Evolutionary conservation across 306 rosid genomes (phyloP).

Genomic region (Fragaria iinumae): DNA sequence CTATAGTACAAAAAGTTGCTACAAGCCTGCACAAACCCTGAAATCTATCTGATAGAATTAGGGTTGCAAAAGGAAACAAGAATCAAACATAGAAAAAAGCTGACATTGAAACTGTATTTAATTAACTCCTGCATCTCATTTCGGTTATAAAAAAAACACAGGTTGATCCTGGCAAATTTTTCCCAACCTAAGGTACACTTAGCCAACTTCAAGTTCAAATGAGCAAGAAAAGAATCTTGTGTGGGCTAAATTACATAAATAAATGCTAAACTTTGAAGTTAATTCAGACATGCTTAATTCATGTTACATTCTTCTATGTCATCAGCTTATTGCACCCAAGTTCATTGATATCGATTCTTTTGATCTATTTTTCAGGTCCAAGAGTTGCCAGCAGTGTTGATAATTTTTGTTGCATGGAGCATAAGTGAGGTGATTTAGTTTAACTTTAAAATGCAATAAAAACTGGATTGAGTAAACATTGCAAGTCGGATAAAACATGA

Average conservation of each 20-base stretch:
- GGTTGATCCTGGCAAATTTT: background rate
- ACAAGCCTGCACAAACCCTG: background rate
- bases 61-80: background rate
- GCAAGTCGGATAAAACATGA: background rate
- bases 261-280: background rate
- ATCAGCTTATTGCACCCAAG: constrained; percentile 13
- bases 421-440: constrained; percentile 60
- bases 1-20: background rate
- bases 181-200: background rate
- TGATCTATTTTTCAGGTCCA: constrained; percentile 50
- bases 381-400: constrained; percentile 62
- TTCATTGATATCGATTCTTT: background rate
- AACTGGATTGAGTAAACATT: background rate
- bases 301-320: background rate
- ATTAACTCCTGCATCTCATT: background rate
- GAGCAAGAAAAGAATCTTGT: background rate
- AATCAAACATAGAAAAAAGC: background rate
- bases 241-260: background rate
- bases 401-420: constrained; percentile 87
- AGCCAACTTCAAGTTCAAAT: background rate
- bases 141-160: background rate
- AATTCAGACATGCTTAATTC: background rate
- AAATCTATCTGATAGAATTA: background rate
- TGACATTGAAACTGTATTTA: background rate
- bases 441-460: background rate